Conservation (phyloP, 306 rosid genomes). For the Dalbergia oliveri region DNA sequence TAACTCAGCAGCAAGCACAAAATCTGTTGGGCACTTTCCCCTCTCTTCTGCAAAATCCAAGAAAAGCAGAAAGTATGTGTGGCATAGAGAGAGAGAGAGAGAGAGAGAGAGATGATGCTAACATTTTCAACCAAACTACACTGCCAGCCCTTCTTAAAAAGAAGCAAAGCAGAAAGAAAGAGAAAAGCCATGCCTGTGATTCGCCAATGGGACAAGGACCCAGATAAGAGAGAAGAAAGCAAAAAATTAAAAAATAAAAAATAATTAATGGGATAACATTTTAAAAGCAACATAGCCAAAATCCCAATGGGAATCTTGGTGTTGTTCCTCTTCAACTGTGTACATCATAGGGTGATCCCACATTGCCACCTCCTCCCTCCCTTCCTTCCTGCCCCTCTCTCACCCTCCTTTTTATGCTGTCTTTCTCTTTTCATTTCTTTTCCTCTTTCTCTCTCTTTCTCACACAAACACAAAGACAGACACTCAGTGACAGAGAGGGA, state of each 20-base stretch:
- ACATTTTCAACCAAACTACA: conserved; percentile 53
- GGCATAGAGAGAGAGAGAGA: conserved; percentile 22
- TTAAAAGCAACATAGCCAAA: conserved; percentile 53
- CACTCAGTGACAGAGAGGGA: conserved; percentile 35
- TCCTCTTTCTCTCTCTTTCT: conserved; percentile 43
- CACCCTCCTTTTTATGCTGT: conserved; percentile 60
- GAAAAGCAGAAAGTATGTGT: conserved; percentile 57
- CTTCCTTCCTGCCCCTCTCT: conserved; percentile 4
- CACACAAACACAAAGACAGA: conserved; percentile 23
- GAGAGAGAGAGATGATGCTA: conserved; percentile 26
- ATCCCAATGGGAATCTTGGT: conserved; percentile 74
- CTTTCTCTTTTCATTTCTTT: conserved; percentile 52
- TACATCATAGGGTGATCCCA: conserved; percentile 52
- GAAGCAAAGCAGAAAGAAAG: conserved; percentile 57
- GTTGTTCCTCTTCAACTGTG: conserved; percentile 54
- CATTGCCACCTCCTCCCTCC: conserved; percentile 44
- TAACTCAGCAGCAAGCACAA: conserved; percentile 44
- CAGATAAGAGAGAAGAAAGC: conserved; percentile 42
- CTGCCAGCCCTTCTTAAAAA: conserved; percentile 56
- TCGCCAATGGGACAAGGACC: conserved; percentile 58
- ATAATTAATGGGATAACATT: conserved; percentile 51
- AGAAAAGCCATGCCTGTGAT: conserved; percentile 50
- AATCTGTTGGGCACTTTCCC: conserved; percentile 38
- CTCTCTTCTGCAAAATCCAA: conserved; percentile 55
- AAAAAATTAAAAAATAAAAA: conserved; percentile 55